Conservation (phyloP, 1,139 yeast genomes). For the Candida dubliniensis region DNA sequence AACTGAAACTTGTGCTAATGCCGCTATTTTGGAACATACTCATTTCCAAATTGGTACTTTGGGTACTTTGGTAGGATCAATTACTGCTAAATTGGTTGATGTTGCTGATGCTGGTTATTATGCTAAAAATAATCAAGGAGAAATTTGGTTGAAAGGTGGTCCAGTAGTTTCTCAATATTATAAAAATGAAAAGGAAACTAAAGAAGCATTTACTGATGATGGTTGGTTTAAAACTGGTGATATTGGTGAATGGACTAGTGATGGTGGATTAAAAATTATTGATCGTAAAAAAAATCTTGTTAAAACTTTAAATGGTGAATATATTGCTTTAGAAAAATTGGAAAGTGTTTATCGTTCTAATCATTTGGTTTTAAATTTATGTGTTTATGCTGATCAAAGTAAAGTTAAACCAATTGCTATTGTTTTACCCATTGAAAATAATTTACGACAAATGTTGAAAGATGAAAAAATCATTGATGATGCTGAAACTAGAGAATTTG, state of each 20-base stretch:
- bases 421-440: constrained; percentile 75
- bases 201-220: constrained; percentile 71
- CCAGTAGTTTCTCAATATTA: constrained; percentile 76
- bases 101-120: constrained; percentile 90
- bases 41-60: constrained; percentile 71
- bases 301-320: constrained; percentile 95
- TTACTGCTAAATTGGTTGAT: constrained; percentile 87
- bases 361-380: constrained; percentile 71
- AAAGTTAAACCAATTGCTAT: constrained; percentile 92
- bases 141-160: constrained; percentile 75
- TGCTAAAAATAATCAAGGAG: constrained; percentile 94
- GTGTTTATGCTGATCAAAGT: constrained; percentile 88
- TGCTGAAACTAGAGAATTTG: constrained; percentile 51
- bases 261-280: constrained; percentile 78
- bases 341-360: constrained; percentile 87
- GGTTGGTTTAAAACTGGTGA: constrained; percentile 99
- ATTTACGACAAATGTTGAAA: constrained; percentile 57
- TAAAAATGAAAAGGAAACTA: constrained; percentile 80
- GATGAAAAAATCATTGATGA: constrained; percentile 49
- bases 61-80: constrained; percentile 80
- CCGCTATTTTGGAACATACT: constrained; percentile 65
- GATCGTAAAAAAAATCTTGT: constrained; percentile 97
- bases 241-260: constrained; percentile 87
- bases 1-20: constrained; percentile 94
- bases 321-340: constrained; percentile 92